phyloP scores from a whole-genome alignment of 1,284 basidiomycete species.

The Ganoderma lingzhi region DNA sequence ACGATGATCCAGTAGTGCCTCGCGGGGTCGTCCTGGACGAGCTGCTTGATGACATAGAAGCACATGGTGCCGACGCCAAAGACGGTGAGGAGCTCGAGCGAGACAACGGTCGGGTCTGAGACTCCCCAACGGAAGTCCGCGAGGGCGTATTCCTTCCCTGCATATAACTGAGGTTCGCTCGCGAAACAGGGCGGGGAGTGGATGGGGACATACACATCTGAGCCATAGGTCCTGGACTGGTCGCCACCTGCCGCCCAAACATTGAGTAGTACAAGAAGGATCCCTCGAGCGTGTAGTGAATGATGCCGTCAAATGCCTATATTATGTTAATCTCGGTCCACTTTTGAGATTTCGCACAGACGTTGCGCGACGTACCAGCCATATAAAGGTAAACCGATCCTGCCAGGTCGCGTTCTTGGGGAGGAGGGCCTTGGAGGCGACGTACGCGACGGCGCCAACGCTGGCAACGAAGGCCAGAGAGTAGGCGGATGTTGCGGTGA shows the following conservation, averaged over 20 bases:
- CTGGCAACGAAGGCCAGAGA: conserved; percentile 67
- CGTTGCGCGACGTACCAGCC: conserved; percentile 61
- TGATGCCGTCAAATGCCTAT: conserved; percentile 79
- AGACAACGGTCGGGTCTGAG: conserved; percentile 79
- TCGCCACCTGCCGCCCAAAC: conserved; percentile 77
- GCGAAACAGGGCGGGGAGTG: no score
- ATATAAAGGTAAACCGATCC: conserved; percentile 75
- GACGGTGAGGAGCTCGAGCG: conserved; percentile 84
- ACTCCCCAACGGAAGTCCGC: conserved; percentile 85
- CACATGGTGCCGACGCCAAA: conserved; percentile 78
- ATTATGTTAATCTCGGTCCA: neutral
- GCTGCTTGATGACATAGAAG: conserved; percentile 71
- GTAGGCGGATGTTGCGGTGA: conserved; percentile 71
- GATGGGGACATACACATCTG: conserved; percentile 64
- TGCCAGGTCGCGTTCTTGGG: conserved; percentile 69
- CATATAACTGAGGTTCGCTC: neutral
- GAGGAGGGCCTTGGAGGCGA: conserved; percentile 59
- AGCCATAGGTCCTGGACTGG: conserved; percentile 74
- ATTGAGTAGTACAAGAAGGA: conserved; percentile 80
- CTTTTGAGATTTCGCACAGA: neutral
- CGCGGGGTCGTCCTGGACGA: conserved; percentile 68
- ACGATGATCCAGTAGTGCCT: conserved; percentile 86
- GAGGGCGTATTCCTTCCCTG: conserved; percentile 73
- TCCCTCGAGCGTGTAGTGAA: conserved; percentile 82
- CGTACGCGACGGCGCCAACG: conserved; percentile 58